phyloP scores from a whole-genome alignment of 495 filamentous ascomycete genomes.

The Penicillium psychrofluorescens region DNA sequence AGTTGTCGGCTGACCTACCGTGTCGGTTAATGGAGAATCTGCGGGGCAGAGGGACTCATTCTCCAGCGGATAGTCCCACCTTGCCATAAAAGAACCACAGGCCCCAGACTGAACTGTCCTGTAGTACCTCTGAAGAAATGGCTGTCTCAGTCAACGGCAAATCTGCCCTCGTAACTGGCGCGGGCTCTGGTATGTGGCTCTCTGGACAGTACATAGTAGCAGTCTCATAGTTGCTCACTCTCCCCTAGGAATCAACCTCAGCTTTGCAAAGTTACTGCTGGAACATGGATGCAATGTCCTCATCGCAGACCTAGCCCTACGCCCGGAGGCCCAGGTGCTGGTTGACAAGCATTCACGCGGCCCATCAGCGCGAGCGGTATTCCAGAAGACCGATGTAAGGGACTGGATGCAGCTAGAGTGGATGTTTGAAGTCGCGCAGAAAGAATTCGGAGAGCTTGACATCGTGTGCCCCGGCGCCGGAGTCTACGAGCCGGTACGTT shows the following conservation, averaged over 20 bases:
- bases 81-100: constrained; percentile 7
- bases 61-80: constrained; percentile 11
- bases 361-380: constrained; percentile 41
- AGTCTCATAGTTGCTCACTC: neutral
- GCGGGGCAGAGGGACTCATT: neutral
- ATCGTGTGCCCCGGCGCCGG: constrained; percentile 67
- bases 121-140: constrained; percentile 13
- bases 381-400: constrained; percentile 56
- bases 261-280: constrained; percentile 53
- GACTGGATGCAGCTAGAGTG: constrained; percentile 51
- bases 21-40: constrained; percentile 3
- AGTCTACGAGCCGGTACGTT: constrained; percentile 53
- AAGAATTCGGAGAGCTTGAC: constrained; percentile 52
- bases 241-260: constrained; percentile 42
- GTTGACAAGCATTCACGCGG: constrained; percentile 41
- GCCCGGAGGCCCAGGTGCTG: constrained; percentile 53
- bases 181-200: constrained; percentile 52
- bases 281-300: constrained; percentile 56
- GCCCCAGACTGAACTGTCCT: neutral
- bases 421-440: constrained; percentile 48
- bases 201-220: neutral
- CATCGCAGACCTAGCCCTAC: constrained; percentile 57
- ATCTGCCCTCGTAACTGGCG: constrained; percentile 64
- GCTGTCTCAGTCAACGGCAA: constrained; percentile 49
- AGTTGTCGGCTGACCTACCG: neutral